phyloP scores from a whole-genome alignment of 1,284 basidiomycete genomes.

The Tetrapyrgos nigripes region DNA sequence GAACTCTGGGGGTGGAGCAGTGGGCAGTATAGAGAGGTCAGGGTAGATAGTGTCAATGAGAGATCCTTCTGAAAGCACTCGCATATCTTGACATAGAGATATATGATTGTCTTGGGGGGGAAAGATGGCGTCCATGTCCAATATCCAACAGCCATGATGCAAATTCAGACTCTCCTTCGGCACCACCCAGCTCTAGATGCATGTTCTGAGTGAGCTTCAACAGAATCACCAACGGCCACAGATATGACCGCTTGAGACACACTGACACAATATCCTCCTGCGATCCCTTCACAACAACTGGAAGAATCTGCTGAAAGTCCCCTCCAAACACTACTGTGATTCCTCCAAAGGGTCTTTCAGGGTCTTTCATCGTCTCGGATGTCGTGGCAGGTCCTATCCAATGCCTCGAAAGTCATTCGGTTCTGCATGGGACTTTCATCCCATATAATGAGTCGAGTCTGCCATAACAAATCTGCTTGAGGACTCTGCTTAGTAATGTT shows the following conservation, averaged over 20 bases:
- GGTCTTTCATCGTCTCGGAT: slow-evolving; percentile 25
- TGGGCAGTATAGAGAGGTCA: slow-evolving; percentile 14
- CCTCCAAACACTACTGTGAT: slow-evolving; percentile 41
- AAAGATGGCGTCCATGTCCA: slow-evolving; percentile 38
- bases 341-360: slow-evolving; percentile 48
- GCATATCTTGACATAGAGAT: slow-evolving; percentile 37
- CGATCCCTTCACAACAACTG: too few species aligned
- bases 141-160: slow-evolving; percentile 49
- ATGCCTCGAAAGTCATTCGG: slow-evolving; percentile 35
- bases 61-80: slow-evolving; percentile 9
- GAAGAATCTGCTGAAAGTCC: too few species aligned
- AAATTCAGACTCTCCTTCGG: slow-evolving; percentile 33
- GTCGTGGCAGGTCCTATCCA: slow-evolving; percentile 38
- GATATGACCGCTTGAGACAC: slow-evolving; percentile 35
- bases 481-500: slow-evolving; percentile 33
- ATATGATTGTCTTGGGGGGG: slow-evolving; percentile 28
- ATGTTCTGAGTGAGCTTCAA: slow-evolving; percentile 44
- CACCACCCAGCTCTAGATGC: slow-evolving; percentile 31
- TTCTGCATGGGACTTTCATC: slow-evolving; percentile 47
- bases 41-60: slow-evolving; percentile 15
- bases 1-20: slow-evolving; percentile 34
- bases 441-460: slow-evolving; percentile 24
- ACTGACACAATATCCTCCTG: slow-evolving; percentile 44
- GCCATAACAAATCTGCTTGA: slow-evolving; percentile 32
- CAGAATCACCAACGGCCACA: slow-evolving; percentile 41